Evolutionary conservation across 2,329 filamentous ascomycete species (phyloP).

Genomic region (Gnomoniopsis sp.): DNA sequence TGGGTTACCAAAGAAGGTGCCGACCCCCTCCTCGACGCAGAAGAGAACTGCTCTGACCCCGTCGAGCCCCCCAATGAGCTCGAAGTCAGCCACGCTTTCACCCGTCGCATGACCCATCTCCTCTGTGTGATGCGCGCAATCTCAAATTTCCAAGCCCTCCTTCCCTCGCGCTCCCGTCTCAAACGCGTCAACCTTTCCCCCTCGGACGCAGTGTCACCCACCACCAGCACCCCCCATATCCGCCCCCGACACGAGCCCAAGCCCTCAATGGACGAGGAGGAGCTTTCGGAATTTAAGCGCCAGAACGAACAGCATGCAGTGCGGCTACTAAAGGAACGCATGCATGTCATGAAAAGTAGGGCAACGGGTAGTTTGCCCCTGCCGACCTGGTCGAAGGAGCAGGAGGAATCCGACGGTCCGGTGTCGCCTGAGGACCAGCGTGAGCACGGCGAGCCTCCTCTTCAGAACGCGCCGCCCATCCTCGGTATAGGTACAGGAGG

Average conservation of each 20-base stretch:
- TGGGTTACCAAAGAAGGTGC: constrained; percentile 84
- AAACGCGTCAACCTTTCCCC: constrained; percentile 27
- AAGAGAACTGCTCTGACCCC: constrained; percentile 81
- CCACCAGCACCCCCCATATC: background rate
- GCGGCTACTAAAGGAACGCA: constrained; percentile 44
- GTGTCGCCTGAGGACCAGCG: background rate
- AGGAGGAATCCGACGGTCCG: background rate
- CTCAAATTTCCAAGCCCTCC: constrained; percentile 76
- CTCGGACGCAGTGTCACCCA: constrained; percentile 26
- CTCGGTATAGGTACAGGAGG: constrained; percentile 73
- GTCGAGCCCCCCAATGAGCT: constrained; percentile 83
- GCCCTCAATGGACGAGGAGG: constrained; percentile 18
- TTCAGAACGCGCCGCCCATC: constrained; percentile 26
- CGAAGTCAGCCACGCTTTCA: constrained; percentile 88
- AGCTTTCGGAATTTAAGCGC: constrained; percentile 24
- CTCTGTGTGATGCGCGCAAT: constrained; percentile 91
- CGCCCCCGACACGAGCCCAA: constrained; percentile 4
- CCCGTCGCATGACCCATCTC: constrained; percentile 81
- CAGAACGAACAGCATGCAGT: constrained; percentile 46
- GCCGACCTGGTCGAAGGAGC: background rate
- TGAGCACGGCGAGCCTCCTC: background rate
- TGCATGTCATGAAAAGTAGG: constrained; percentile 32
- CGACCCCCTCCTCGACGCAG: constrained; percentile 73
- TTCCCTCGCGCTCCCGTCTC: constrained; percentile 31
- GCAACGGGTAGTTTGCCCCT: background rate